Percentiles rank a stretch among this genome's conserved stretches.
Evolutionary conservation across 495 filamentous ascomycete genomes (phyloP).

Genomic region (Copromyces sp.): DNA sequence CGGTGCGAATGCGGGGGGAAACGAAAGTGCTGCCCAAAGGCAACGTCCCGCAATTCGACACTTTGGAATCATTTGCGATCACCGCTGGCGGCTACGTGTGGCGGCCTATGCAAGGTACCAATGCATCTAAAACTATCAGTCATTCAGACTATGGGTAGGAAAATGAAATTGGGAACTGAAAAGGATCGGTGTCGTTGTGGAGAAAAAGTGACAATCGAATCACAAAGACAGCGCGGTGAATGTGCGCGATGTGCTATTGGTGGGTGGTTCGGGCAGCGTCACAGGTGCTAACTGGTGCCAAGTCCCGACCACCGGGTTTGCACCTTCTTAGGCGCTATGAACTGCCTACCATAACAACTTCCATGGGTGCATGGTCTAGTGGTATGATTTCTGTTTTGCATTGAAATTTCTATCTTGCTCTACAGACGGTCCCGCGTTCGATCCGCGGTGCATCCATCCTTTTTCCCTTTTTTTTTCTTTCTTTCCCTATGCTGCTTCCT

Average conservation of each 20-base stretch:
- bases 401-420: slow-evolving; percentile 2
- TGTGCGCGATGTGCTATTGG: no score
- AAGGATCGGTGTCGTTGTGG: no score
- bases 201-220: neutral
- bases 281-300: neutral
- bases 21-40: neutral
- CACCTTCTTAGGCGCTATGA: neutral
- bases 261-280: no score
- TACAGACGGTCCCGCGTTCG: slow-evolving; percentile 3
- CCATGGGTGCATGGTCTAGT: slow-evolving; percentile 8
- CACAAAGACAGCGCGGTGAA: neutral
- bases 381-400: slow-evolving; percentile 10
- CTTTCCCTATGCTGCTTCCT: neutral
- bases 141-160: neutral
- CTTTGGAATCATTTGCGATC: neutral
- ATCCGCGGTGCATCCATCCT: neutral
- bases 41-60: neutral
- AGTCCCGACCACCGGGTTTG: neutral
- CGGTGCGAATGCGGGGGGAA: neutral
- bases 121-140: neutral
- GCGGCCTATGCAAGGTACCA: neutral
- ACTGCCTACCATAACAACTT: neutral
- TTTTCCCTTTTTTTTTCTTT: neutral
- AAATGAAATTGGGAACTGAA: neutral
- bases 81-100: neutral